Conservation (phyloP, 495 filamentous ascomycete species). For the Penicillium manginii region DNA sequence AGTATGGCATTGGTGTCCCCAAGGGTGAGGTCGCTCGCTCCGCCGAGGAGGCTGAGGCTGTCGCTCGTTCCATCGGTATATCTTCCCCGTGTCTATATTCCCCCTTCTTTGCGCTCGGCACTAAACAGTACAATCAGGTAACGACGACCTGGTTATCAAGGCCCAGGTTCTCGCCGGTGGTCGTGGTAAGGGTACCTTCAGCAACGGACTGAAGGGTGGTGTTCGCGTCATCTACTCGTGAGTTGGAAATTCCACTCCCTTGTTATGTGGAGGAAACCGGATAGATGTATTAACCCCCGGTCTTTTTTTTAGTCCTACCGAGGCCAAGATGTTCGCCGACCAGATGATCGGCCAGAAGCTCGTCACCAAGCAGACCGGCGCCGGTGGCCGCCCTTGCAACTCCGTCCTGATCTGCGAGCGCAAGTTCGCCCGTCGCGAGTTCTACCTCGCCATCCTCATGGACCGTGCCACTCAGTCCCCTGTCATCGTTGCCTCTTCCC, state of each 20-base stretch:
- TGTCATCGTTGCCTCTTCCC: constrained; percentile 95
- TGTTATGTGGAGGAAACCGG: not conserved
- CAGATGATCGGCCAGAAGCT: constrained; percentile 99
- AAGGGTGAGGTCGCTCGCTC: constrained; percentile 82
- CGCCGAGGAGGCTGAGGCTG: constrained; percentile 84
- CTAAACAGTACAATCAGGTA: constrained; percentile 54
- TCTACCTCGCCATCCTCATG: constrained; percentile 98
- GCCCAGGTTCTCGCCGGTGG: constrained; percentile 97
- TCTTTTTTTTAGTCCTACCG: constrained; percentile 59
- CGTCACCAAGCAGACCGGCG: constrained; percentile 98
- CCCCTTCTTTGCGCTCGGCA: constrained; percentile 13
- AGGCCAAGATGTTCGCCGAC: constrained; percentile 96
- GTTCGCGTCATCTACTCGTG: constrained; percentile 97
- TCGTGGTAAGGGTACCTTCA: constrained; percentile 94
- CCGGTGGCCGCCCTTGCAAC: constrained; percentile 87
- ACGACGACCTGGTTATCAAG: constrained; percentile 99
- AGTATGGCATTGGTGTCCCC: constrained; percentile 95
- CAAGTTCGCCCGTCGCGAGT: constrained; percentile 98
- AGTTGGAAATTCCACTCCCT: constrained; percentile 28
- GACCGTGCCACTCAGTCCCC: constrained; percentile 89
- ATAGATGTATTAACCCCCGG: not conserved
- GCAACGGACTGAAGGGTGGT: constrained; percentile 98
- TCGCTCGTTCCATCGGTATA: constrained; percentile 84
- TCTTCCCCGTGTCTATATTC: constrained; percentile 8
- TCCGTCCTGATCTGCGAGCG: constrained; percentile 98